A percentile compares a stretch with the other conserved stretches of the same genome.
Conservation (phyloP, 352 stramenopile genomes). For the Pythium sp. region DNA sequence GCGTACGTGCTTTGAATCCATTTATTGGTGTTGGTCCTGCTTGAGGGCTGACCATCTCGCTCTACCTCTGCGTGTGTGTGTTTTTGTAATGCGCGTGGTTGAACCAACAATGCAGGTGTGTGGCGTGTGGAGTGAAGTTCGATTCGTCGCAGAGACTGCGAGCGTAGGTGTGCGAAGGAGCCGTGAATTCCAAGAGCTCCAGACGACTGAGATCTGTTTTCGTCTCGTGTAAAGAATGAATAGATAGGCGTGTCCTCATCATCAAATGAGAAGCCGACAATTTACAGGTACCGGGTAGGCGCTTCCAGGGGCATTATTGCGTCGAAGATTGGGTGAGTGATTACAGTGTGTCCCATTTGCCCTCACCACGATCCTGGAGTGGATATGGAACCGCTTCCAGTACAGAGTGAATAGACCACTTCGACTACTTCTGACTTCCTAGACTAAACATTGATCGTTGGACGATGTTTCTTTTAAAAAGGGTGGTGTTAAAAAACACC, state of each 20-base stretch:
- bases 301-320: no score
- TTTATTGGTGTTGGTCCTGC: background rate
- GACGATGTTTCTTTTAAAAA: slow-evolving; percentile 39
- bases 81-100: background rate
- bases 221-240: background rate
- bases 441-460: no score
- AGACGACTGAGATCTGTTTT: background rate
- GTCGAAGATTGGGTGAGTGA: no score
- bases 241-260: background rate
- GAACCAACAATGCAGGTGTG: slow-evolving; percentile 37
- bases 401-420: no score
- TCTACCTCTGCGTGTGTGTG: background rate
- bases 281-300: no score
- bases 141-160: slow-evolving; percentile 60
- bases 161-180: slow-evolving; percentile 18
- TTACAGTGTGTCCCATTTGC: no score
- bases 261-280: background rate
- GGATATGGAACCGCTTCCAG: no score
- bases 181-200: background rate
- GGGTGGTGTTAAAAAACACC: slow-evolving; percentile 88
- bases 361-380: no score
- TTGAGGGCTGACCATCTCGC: no score
- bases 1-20: slow-evolving; percentile 34
- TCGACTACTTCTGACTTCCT: no score
- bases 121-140: slow-evolving; percentile 59